A percentile compares a stretch with the other conserved stretches of the same genome.
phyloP scores from a whole-genome alignment of 768 basidiomycete genomes.

The Rhizopogon sp. region DNA sequence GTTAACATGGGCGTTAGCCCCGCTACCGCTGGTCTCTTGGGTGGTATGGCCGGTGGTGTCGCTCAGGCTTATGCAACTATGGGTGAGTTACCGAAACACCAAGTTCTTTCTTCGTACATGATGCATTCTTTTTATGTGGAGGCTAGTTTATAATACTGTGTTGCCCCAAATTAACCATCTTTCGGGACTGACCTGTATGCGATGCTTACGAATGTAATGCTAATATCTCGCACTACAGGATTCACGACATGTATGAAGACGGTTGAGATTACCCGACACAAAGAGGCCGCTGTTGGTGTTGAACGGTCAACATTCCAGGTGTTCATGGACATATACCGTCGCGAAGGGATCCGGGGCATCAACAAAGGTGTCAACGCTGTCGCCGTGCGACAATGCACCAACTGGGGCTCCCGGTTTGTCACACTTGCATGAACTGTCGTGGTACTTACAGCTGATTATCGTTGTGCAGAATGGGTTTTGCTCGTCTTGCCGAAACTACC shows the following conservation, averaged over 20 bases:
- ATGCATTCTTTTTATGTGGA: constrained; percentile 9
- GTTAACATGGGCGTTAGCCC: constrained; percentile 68
- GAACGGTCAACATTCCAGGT: constrained; percentile 93
- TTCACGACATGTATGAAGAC: constrained; percentile 99
- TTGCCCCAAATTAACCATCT: constrained; percentile 10
- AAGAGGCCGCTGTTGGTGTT: constrained; percentile 78
- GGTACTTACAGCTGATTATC: constrained; percentile 6
- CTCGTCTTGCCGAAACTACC: constrained; percentile 79
- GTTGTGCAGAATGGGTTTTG: constrained; percentile 82
- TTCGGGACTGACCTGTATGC: constrained; percentile 5
- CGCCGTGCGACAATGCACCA: constrained; percentile 87
- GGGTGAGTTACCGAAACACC: constrained; percentile 56
- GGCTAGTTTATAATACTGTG: constrained; percentile 16
- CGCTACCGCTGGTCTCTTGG: constrained; percentile 81
- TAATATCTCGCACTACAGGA: constrained; percentile 42
- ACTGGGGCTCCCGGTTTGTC: constrained; percentile 85
- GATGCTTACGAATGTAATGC: neutral
- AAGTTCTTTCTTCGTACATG: constrained; percentile 6
- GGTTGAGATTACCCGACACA: constrained; percentile 93
- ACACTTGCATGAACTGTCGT: neutral
- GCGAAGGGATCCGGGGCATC: constrained; percentile 91
- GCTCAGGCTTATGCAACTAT: constrained; percentile 99
- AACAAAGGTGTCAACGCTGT: constrained; percentile 99
- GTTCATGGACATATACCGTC: constrained; percentile 90
- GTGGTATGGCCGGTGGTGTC: constrained; percentile 97